Percentiles rank a stretch among this genome's conserved stretches.
These are phyloP conservation scores for Sparassis latifolia DNA, from an alignment of 1,284 basidiomycete species.

Conservation along the genomic window DNA sequence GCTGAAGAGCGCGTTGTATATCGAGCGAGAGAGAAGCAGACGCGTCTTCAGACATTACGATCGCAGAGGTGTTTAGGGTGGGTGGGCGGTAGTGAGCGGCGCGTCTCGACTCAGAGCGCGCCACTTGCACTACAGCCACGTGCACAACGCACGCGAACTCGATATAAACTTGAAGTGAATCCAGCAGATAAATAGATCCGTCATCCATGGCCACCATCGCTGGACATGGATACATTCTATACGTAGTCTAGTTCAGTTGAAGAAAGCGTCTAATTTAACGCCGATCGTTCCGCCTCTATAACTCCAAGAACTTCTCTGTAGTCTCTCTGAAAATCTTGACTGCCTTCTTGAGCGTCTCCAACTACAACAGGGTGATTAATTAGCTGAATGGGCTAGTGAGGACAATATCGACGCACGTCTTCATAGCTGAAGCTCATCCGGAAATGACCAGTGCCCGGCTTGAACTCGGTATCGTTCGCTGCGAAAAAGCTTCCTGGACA, in stretches of 20 bases:
- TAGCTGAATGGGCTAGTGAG: not conserved
- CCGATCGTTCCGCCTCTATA: slow-evolving; percentile 2
- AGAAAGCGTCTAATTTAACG: no score
- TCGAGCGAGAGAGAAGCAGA: slow-evolving; percentile 27
- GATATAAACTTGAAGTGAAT: no score
- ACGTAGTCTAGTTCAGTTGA: no score
- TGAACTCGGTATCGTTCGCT: slow-evolving; percentile 29
- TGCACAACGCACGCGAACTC: no score
- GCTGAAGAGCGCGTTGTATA: slow-evolving; percentile 33
- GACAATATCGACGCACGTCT: slow-evolving; percentile 32
- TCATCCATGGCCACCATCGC: no score
- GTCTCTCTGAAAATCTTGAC: slow-evolving; percentile 24
- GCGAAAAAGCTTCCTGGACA: slow-evolving; percentile 57
- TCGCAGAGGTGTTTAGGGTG: slow-evolving; percentile 23
- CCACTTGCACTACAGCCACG: no score
- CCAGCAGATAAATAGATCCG: no score
- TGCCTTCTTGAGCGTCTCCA: slow-evolving; percentile 23
- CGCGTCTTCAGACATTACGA: slow-evolving; percentile 14
- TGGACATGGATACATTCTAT: no score
- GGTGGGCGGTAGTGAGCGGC: slow-evolving; percentile 15
- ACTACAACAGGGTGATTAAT: slow-evolving; percentile 10
- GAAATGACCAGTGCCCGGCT: slow-evolving; percentile 44
- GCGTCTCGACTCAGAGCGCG: no score
- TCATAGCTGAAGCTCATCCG: slow-evolving; percentile 56
- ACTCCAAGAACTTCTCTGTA: slow-evolving; percentile 24